Evolutionary conservation across 768 basidiomycete species (phyloP), one percentile per base, ranked within the genome.

Genomic region (Exidia glandulosa): DNA sequence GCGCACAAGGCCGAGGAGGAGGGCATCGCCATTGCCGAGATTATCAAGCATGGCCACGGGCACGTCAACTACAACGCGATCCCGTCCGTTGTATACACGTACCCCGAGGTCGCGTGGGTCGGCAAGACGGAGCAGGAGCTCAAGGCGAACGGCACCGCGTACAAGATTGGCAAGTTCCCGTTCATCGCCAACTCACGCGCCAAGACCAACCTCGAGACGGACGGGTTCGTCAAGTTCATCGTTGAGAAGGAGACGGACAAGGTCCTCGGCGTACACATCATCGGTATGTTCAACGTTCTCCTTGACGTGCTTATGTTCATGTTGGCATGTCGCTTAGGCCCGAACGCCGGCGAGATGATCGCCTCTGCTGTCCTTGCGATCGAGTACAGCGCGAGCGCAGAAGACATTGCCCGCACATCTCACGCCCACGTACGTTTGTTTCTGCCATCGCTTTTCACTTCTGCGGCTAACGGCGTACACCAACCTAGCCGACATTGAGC

Each of bases 1-100:
- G 96, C 96, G 2, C 94, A 96, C 84, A 97, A 96, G 75, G 94
- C 94, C 32, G 94, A 96, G 73, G 94, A 96, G 74, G 94, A 95
- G 71, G 92, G 85, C 71, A 94, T 98, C 67, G 96, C 95, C 32
- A 95, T 91, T n/a, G 89, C 84, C 33, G 96, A 99, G 74, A 90
- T 86, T 78, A 76, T 99, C 75, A 88, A 92, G 73, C 73, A 79
- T 32, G 94, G 94, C 0, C 94, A 96, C 68, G 96, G 95, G 0
- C 95, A 98, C 72, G 94, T 99, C 72, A 94, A 95, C 81, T 97
- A 98, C 77, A 81, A 83, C 64, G 88, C 85, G 34, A 96, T 96
- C 65, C 94, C 94, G 3, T 93, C 92, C 5, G 95, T 98, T 59
- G 88, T 97, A 25, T 97, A 97, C 78, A 97, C 94, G 5, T 92